Conservation (phyloP, 2,329 filamentous ascomycete genomes). For the Emmonsiellopsis sp. region DNA sequence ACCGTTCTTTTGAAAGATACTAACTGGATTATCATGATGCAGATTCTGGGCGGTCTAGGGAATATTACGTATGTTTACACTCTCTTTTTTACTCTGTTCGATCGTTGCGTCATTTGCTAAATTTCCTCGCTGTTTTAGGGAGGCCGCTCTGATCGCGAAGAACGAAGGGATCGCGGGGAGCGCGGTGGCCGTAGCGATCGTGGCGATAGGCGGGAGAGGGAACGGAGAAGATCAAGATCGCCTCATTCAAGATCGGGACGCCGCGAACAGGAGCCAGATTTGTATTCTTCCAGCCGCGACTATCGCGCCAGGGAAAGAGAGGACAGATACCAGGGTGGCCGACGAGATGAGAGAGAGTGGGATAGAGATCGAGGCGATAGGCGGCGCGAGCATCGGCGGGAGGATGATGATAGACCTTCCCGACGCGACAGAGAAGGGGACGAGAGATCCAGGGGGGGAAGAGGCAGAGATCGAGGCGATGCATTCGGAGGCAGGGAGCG, state of each 20-base stretch:
- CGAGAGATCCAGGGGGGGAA: slow-evolving; percentile 42
- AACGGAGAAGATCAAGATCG: slow-evolving; percentile 74
- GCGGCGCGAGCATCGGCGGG: slow-evolving; percentile 53
- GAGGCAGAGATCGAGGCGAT: slow-evolving; percentile 28
- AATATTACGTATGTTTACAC: not conserved
- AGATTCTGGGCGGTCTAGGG: slow-evolving; percentile 45
- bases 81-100: not conserved
- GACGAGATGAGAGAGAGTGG: slow-evolving; percentile 65
- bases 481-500: slow-evolving; percentile 42
- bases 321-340: slow-evolving; percentile 71
- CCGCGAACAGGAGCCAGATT: slow-evolving; percentile 68
- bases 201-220: slow-evolving; percentile 40
- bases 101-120: slow-evolving; percentile 16
- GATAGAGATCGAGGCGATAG: slow-evolving; percentile 57
- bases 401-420: slow-evolving; percentile 53
- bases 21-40: slow-evolving; percentile 25
- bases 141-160: slow-evolving; percentile 39
- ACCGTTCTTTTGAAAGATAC: slow-evolving; percentile 16
- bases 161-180: slow-evolving; percentile 22
- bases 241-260: slow-evolving; percentile 60
- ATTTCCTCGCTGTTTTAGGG: slow-evolving; percentile 21
- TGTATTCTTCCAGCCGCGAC: slow-evolving; percentile 85
- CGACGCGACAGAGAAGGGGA: slow-evolving; percentile 54
- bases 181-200: slow-evolving; percentile 25
- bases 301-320: slow-evolving; percentile 91